A percentile compares a stretch with the other conserved stretches of the same genome.
phyloP scores from a whole-genome alignment of 495 filamentous ascomycete species.

The Xylaria venustula region DNA sequence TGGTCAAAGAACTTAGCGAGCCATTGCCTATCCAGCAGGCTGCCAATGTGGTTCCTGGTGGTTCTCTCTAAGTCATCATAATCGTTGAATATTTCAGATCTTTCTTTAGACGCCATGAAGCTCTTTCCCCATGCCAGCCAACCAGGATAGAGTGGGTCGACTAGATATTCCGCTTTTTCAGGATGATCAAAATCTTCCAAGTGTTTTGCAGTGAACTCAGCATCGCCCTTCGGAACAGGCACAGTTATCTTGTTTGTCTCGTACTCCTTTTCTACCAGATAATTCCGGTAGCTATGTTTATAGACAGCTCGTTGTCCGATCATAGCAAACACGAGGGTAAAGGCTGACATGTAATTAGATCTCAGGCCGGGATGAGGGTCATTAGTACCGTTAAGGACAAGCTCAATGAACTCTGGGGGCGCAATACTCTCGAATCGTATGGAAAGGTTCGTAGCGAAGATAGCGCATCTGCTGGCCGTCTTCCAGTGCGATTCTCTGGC shows the following conservation, averaged over 20 bases:
- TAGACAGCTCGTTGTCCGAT: conserved; percentile 86
- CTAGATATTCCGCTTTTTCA: conserved; percentile 75
- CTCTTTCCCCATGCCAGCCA: conserved; percentile 95
- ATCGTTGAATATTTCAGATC: conserved; percentile 64
- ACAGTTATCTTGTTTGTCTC: conserved; percentile 74
- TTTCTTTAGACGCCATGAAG: conserved; percentile 73
- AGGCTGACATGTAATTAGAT: conserved; percentile 72
- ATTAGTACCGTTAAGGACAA: conserved; percentile 81
- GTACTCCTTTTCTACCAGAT: conserved; percentile 71
- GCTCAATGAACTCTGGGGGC: conserved; percentile 73
- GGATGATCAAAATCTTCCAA: conserved; percentile 74
- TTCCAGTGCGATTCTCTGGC: conserved; percentile 89
- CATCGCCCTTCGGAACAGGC: conserved; percentile 66
- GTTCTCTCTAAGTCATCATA: conserved; percentile 82
- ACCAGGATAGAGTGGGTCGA: conserved; percentile 89
- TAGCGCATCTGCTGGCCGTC: conserved; percentile 81
- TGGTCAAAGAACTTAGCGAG: conserved; percentile 84
- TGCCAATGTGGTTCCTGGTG: conserved; percentile 77
- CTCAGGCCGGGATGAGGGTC: conserved; percentile 87
- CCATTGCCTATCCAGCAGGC: conserved; percentile 77
- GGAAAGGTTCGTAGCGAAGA: conserved; percentile 84
- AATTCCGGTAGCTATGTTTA: conserved; percentile 80
- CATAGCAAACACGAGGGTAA: conserved; percentile 76
- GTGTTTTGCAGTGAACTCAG: conserved; percentile 74
- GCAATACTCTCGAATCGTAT: conserved; percentile 87